A percentile compares a stretch with the other conserved stretches of the same genome.
These are phyloP conservation scores for Pluteus cervinus DNA, from an alignment of 768 basidiomycete species.

Conservation along the genomic window DNA sequence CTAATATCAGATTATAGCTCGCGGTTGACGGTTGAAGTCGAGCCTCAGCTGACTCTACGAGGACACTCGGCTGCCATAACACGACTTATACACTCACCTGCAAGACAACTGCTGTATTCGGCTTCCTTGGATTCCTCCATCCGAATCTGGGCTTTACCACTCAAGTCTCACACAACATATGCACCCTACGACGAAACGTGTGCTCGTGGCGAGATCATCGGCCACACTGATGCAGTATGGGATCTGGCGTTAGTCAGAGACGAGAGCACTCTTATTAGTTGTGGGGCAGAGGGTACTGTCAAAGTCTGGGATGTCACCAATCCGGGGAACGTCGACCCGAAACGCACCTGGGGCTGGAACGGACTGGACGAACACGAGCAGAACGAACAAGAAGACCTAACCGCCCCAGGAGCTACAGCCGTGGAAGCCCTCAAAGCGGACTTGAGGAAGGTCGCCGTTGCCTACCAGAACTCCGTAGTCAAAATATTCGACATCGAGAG, in stretches of 20 bases:
- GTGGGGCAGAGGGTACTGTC: conserved; percentile 85
- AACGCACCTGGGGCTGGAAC: conserved; percentile 74
- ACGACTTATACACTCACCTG: conserved; percentile 72
- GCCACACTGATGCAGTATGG: conserved; percentile 97
- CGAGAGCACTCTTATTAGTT: conserved; percentile 80
- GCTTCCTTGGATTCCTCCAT: conserved; percentile 93
- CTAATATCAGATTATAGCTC: conserved; percentile 34
- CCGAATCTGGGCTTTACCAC: conserved; percentile 82
- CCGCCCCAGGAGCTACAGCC: conserved; percentile 70
- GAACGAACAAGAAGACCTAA: conserved; percentile 44
- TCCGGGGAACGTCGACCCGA: conserved; percentile 58
- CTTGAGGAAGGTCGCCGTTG: conserved; percentile 83
- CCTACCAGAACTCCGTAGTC: conserved; percentile 82
- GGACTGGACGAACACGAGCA: conserved; percentile 57
- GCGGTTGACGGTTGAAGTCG: conserved; percentile 77
- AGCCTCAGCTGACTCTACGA: conserved; percentile 89
- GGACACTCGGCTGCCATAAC: conserved; percentile 93
- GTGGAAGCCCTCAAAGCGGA: conserved; percentile 81
- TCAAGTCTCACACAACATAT: conserved; percentile 78
- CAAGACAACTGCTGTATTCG: conserved; percentile 76
- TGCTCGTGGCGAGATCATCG: conserved; percentile 74
- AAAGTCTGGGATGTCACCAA: conserved; percentile 91
- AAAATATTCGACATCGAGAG: conserved; percentile 90
- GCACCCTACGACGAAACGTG: conserved; percentile 82
- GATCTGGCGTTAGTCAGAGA: conserved; percentile 83